Base-by-base conservation (phyloP, 768 basidiomycete species). In the Polyporus arcularius region DNA sequence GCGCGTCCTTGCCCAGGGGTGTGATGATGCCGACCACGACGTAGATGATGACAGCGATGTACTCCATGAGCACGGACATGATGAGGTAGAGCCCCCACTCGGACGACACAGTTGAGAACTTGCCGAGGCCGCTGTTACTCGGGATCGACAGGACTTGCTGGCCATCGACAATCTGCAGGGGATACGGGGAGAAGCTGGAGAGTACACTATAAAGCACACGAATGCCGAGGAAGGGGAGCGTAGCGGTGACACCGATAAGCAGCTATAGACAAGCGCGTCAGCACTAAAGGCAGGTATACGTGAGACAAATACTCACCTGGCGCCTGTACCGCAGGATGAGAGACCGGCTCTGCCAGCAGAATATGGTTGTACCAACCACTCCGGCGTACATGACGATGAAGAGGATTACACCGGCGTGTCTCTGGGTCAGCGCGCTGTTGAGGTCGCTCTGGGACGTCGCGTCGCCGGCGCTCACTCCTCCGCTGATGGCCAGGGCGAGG, bases 61-160 rank as follows among this genome's bases (percentile, higher is more conserved):
- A 84, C 72, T 90, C 88, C 82, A 83, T 84, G 42, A 87, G 61
- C 41, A 86, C 74, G 14, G 81, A 81, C 75, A 89, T 80, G 53
- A 80, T 71, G 18, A 88, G 76, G 68, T 80, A 89, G 62, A 83
- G 64, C 50, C 80, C 70, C 85, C 83, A 87, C 62, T 80, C 72
- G 40, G 87, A 87, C 1, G 79, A 80, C 38, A 83, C 67, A 55
- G 83, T 78, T 62, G 86, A 85, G 67, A 87, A 82, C 68, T 80
- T 79, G 32, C 80, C 79, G 7, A 88, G 77, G 8, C 74, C 71
- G 9, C 30, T 31, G 42, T 41, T 16, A 15, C 62, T 65, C 72
- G 47, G 73, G 53, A 26, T 62, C 49, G 55, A 79, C 6, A 40
- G 46, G n/a, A 61, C 60, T 14, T 62, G 28, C 21, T 51, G 58